Percentiles rank a stretch among this genome's conserved stretches.
Conservation (phyloP, 495 filamentous ascomycete species). For the Pyronema omphalodes region DNA sequence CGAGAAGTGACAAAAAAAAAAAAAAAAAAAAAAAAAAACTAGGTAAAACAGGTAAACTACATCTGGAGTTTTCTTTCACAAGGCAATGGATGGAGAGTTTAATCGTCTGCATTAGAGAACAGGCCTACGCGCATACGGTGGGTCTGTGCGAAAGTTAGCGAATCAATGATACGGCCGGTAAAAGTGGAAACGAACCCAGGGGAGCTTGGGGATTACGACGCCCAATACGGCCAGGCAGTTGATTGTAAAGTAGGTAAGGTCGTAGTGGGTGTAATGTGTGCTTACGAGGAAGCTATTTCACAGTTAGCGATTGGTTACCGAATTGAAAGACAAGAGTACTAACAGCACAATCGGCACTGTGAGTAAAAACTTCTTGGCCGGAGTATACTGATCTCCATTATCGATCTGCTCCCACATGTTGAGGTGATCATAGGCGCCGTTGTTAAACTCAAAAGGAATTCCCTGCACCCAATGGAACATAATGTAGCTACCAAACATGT, state of each 20-base stretch:
- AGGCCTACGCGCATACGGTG: slow-evolving; percentile 53
- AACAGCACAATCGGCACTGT: slow-evolving; percentile 72
- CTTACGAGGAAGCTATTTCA: slow-evolving; percentile 54
- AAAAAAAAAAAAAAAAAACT: no score
- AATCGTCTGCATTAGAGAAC: slow-evolving; percentile 28
- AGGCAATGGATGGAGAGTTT: not conserved
- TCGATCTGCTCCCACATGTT: slow-evolving; percentile 99
- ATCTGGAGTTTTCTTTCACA: no score
- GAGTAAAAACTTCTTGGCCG: slow-evolving; percentile 92
- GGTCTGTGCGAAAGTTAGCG: slow-evolving; percentile 30
- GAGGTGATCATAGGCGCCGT: slow-evolving; percentile 95
- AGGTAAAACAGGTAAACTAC: no score
- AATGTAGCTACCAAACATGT: slow-evolving; percentile 76
- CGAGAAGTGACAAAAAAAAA: no score
- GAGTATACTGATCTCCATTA: slow-evolving; percentile 96
- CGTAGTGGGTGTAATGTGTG: slow-evolving; percentile 98
- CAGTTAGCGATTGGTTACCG: not conserved
- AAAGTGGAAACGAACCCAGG: slow-evolving; percentile 47
- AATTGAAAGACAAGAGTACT: not conserved
- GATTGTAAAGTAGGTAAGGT: slow-evolving; percentile 86
- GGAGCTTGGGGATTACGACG: slow-evolving; percentile 89
- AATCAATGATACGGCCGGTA: slow-evolving; percentile 1
- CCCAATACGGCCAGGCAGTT: slow-evolving; percentile 82
- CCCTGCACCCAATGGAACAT: slow-evolving; percentile 99
- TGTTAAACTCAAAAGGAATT: slow-evolving; percentile 96